These are phyloP conservation scores for Saturnispora quitensis DNA, from an alignment of 805 yeast species.

Conservation along the genomic window DNA sequence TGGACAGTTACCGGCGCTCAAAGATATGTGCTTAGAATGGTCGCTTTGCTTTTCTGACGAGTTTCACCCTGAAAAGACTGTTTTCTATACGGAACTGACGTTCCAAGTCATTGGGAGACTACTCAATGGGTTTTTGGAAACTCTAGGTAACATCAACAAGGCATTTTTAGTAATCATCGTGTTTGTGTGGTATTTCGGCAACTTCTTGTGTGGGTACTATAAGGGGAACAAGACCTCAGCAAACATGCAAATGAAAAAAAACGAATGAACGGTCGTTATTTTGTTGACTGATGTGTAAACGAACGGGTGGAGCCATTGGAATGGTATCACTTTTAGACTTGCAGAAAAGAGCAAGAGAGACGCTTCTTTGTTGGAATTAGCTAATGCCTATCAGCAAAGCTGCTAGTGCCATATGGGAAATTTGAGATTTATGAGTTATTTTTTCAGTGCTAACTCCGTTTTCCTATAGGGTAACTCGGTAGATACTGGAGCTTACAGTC, in stretches of 20 bases:
- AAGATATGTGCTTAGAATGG: conserved; percentile 51
- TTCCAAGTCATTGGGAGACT: conserved; percentile 57
- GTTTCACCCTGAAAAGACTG: conserved; percentile 35
- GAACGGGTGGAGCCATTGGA: neutral
- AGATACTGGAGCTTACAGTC: neutral
- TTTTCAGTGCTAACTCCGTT: neutral
- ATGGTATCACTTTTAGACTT: neutral
- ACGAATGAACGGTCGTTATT: conserved; percentile 9
- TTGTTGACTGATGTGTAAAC: neutral
- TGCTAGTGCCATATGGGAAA: neutral
- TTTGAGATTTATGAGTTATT: neutral
- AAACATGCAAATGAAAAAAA: conserved; percentile 14
- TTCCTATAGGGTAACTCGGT: neutral
- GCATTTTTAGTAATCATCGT: conserved; percentile 29
- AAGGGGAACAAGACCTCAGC: conserved; percentile 29
- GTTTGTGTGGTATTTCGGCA: conserved; percentile 44
- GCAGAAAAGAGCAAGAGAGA: neutral
- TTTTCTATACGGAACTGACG: conserved; percentile 47
- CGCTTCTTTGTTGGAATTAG: neutral
- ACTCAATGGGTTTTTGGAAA: conserved; percentile 56
- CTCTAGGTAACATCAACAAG: conserved; percentile 54
- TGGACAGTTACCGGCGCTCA: conserved; percentile 49
- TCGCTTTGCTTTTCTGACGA: conserved; percentile 51
- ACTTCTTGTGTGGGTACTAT: conserved; percentile 58
- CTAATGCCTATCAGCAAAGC: neutral